phyloP scores from a whole-genome alignment of 768 basidiomycete genomes.

The Nevesoporus exiguus region DNA sequence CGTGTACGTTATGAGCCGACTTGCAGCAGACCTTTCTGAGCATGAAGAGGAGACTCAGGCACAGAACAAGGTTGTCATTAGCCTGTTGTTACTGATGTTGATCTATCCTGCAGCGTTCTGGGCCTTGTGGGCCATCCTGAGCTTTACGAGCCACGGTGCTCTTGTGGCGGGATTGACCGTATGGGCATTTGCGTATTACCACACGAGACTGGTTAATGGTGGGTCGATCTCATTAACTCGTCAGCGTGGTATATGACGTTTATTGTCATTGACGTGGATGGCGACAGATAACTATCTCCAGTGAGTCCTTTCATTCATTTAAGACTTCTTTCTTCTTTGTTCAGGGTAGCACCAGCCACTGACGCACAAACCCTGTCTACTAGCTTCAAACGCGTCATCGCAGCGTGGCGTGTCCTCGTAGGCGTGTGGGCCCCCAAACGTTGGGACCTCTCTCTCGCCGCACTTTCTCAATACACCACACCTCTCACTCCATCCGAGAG shows the following conservation, averaged over 20 bases:
- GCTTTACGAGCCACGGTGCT: slow-evolving; percentile 71
- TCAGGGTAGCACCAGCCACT: slow-evolving; percentile 17
- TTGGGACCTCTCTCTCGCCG: slow-evolving; percentile 77
- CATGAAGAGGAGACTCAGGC: slow-evolving; percentile 94
- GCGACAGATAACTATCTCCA: slow-evolving; percentile 68
- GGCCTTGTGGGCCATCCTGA: slow-evolving; percentile 79
- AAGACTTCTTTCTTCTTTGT: background rate
- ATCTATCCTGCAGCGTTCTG: slow-evolving; percentile 86
- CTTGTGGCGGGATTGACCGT: slow-evolving; percentile 65
- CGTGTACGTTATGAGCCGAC: slow-evolving; percentile 75
- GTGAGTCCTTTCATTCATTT: slow-evolving; percentile 41
- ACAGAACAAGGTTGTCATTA: slow-evolving; percentile 94
- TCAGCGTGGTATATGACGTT: slow-evolving; percentile 23
- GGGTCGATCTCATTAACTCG: slow-evolving; percentile 35
- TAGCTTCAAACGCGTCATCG: slow-evolving; percentile 82
- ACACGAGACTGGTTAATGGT: slow-evolving; percentile 83
- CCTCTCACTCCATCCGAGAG: slow-evolving; percentile 64
- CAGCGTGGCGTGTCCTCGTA: slow-evolving; percentile 95
- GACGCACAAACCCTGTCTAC: slow-evolving; percentile 16
- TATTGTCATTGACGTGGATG: slow-evolving; percentile 2
- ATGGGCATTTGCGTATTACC: slow-evolving; percentile 80
- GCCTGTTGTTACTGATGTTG: slow-evolving; percentile 65
- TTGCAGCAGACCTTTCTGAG: slow-evolving; percentile 70
- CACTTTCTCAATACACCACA: slow-evolving; percentile 69
- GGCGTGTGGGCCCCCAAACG: slow-evolving; percentile 88